These are phyloP conservation scores for Balansia obtecta DNA, from an alignment of 2,329 filamentous ascomycete genomes.

Conservation along the genomic window DNA sequence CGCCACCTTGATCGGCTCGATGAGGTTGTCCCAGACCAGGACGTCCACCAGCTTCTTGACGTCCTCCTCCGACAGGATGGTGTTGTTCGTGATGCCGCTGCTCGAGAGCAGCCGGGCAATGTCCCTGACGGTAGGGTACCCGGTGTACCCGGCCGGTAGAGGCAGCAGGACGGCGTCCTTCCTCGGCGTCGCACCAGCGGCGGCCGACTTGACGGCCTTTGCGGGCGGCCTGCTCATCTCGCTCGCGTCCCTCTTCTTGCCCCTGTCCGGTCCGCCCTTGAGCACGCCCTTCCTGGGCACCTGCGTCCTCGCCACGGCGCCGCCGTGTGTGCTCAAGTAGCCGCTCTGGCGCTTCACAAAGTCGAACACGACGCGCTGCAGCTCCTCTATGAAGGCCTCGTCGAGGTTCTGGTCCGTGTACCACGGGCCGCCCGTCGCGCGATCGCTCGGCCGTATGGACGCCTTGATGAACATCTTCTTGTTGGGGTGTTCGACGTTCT, in stretches of 20 bases:
- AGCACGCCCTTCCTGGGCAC: conserved; percentile 45
- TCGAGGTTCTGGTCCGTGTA: conserved; percentile 87
- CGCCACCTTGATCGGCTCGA: conserved; percentile 51
- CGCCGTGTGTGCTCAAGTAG: conserved; percentile 35
- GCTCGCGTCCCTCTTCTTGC: conserved; percentile 39
- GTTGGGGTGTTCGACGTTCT: conserved; percentile 79
- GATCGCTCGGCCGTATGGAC: conserved; percentile 71
- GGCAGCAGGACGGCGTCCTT: conserved; percentile 34
- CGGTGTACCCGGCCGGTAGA: conserved; percentile 53
- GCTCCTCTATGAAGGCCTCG: conserved; percentile 69
- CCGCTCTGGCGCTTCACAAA: conserved; percentile 63
- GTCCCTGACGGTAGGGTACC: conserved; percentile 69
- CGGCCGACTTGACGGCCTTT: conserved; percentile 15
- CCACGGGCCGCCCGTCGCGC: conserved; percentile 88
- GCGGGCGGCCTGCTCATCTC: conserved; percentile 21
- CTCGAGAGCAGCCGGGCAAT: conserved; percentile 65
- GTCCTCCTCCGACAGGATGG: conserved; percentile 57
- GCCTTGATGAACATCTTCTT: conserved; percentile 96
- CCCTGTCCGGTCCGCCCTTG: conserved; percentile 32
- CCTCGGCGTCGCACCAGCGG: conserved; percentile 6
- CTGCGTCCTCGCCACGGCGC: conserved; percentile 23
- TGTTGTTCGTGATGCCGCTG: conserved; percentile 59
- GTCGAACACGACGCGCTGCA: conserved; percentile 62
- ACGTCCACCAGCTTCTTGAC: conserved; percentile 80
- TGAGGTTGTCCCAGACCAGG: conserved; percentile 73